phyloP scores from a whole-genome alignment of 2,329 filamentous ascomycete genomes.

The Colletotrichum destructivum region DNA sequence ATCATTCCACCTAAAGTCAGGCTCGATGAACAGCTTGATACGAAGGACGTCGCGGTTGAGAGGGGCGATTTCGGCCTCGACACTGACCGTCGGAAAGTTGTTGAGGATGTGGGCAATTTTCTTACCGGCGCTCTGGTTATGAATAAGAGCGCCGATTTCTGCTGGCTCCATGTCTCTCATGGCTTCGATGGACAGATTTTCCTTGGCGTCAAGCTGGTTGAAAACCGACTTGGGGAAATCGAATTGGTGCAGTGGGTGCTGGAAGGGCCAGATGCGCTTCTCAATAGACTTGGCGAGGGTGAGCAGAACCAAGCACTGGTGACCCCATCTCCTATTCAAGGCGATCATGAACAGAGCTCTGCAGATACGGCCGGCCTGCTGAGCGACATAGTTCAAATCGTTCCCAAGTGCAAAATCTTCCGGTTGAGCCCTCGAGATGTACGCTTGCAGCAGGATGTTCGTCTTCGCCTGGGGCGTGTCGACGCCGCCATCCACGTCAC shows the following conservation, averaged over 20 bases:
- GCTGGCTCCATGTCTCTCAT: constrained; percentile 93
- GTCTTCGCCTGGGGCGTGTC: constrained; percentile 89
- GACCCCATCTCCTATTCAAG: constrained; percentile 93
- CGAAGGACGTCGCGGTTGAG: constrained; percentile 94
- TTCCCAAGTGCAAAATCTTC: constrained; percentile 96
- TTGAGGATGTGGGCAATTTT: constrained; percentile 86
- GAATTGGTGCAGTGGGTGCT: constrained; percentile 96
- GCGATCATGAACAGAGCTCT: constrained; percentile 98
- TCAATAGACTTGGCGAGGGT: constrained; percentile 98
- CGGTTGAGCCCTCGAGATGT: constrained; percentile 88
- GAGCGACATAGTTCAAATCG: constrained; percentile 94
- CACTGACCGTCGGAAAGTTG: constrained; percentile 91
- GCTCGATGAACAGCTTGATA: constrained; percentile 88
- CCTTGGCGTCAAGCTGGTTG: constrained; percentile 87
- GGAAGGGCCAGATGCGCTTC: constrained; percentile 93
- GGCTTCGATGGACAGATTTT: constrained; percentile 81
- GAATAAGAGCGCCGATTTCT: constrained; percentile 91
- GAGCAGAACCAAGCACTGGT: constrained; percentile 92
- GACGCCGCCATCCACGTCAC: constrained; percentile 81
- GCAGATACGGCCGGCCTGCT: constrained; percentile 95
- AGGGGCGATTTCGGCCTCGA: constrained; percentile 95
- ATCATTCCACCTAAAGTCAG: constrained; percentile 96
- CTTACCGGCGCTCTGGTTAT: constrained; percentile 89
- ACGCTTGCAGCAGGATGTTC: constrained; percentile 93
- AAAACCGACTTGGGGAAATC: constrained; percentile 88